Percentiles rank a stretch among this genome's conserved stretches.
Evolutionary conservation across 2,329 filamentous ascomycete genomes (phyloP).

Genomic region (Fusarium goolgardi): DNA sequence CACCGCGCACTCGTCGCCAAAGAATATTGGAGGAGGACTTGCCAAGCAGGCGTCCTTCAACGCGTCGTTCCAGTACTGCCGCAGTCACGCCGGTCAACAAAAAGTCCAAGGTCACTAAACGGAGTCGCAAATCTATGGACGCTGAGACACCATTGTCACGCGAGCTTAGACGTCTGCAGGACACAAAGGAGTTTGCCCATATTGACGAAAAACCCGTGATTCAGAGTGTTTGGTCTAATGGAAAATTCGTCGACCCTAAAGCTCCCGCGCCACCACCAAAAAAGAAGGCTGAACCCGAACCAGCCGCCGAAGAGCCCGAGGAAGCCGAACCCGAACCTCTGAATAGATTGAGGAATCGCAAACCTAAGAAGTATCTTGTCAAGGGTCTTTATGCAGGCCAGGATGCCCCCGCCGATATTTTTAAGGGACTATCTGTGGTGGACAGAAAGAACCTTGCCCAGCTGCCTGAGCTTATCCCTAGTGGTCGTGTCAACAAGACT

Average conservation of each 20-base stretch:
- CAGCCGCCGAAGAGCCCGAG: conserved; percentile 41
- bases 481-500: conserved; percentile 62
- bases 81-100: conserved; percentile 60
- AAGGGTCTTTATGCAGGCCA: conserved; percentile 93
- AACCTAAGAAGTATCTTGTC: conserved; percentile 79
- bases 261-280: conserved; percentile 54
- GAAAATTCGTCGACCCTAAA: conserved; percentile 67
- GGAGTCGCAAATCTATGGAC: conserved; percentile 65
- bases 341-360: conserved; percentile 56
- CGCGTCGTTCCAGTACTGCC: conserved; percentile 54
- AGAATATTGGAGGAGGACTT: conserved; percentile 46
- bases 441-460: conserved; percentile 65
- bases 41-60: conserved; percentile 55
- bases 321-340: conserved; percentile 54
- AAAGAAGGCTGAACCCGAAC: conserved; percentile 51
- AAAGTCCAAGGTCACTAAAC: conserved; percentile 69
- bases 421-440: conserved; percentile 59
- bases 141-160: conserved; percentile 62
- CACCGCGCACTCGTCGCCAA: conserved; percentile 51
- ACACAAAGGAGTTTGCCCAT: conserved; percentile 71
- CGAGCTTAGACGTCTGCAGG: conserved; percentile 69
- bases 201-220: conserved; percentile 69
- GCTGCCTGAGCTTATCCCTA: conserved; percentile 60
- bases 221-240: conserved; percentile 73
- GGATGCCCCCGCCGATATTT: conserved; percentile 62